A percentile compares a stretch with the other conserved stretches of the same genome.
Evolutionary conservation across 2,329 filamentous ascomycete species (phyloP).

Genomic region (Onygena corvina): DNA sequence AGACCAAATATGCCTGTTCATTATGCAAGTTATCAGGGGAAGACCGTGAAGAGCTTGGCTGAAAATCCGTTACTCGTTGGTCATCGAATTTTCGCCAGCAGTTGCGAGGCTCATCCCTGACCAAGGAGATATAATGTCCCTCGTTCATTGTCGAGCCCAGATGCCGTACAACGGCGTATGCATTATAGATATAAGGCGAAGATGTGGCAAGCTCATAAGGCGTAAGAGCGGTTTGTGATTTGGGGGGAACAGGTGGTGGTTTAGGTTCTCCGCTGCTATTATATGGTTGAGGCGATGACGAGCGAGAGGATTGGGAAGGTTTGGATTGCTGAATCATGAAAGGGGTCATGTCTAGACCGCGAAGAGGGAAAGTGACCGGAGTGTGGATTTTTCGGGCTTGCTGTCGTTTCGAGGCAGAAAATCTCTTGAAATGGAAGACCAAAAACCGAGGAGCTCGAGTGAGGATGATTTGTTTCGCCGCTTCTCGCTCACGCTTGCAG

Average conservation of each 20-base stretch:
- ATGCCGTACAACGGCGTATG: conserved; percentile 75
- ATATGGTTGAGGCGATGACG: conserved; percentile 22
- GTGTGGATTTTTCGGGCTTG: conserved; percentile 56
- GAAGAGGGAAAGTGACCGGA: conserved; percentile 63
- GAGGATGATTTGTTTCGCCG: conserved; percentile 58
- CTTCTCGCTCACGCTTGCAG: conserved; percentile 56
- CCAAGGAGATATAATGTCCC: conserved; percentile 70
- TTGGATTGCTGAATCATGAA: conserved; percentile 41
- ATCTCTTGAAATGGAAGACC: conserved; percentile 64
- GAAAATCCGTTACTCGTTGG: conserved; percentile 43
- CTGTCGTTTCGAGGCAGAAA: conserved; percentile 45
- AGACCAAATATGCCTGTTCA: conserved; percentile 54
- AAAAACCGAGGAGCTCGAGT: conserved; percentile 69
- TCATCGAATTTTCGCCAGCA: conserved; percentile 54
- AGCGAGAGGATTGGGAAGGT: conserved; percentile 16
- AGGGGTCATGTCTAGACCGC: conserved; percentile 52
- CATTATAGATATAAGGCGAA: conserved; percentile 62
- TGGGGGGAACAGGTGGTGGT: conserved; percentile 49
- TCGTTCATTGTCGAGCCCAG: conserved; percentile 53
- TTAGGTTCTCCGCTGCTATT: conserved; percentile 23
- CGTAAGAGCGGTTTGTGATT: conserved; percentile 13
- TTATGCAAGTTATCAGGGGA: conserved; percentile 45
- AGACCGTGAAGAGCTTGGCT: conserved; percentile 39
- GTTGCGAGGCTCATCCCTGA: conserved; percentile 47
- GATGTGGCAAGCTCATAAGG: conserved; percentile 24